phyloP scores from a whole-genome alignment of 257 asterid genomes.

The Craterostigma plantagineum region DNA sequence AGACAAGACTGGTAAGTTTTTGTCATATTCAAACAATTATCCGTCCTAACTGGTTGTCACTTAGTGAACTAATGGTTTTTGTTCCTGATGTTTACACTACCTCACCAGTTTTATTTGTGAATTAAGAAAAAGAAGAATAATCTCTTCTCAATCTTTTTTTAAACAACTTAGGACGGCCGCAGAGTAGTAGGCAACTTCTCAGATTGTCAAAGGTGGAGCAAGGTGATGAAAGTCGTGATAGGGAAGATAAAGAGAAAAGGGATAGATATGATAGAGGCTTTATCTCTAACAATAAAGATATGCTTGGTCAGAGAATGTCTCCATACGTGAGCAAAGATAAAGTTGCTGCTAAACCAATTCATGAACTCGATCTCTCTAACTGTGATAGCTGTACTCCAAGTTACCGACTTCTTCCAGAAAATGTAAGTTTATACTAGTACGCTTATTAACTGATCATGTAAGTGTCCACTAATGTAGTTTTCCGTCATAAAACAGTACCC shows the following conservation, averaged over 20 bases:
- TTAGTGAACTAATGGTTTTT: neutral
- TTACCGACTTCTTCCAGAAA: conserved; percentile 34
- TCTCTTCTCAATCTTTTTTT: neutral
- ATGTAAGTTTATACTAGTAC: conserved; percentile 12
- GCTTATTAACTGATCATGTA: conserved; percentile 5
- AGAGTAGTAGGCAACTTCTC: conserved; percentile 18
- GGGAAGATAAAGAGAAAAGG: conserved; percentile 21
- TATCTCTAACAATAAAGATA: conserved; percentile 18
- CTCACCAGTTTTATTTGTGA: too few relatives aligned
- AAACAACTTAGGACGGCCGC: conserved; percentile 21
- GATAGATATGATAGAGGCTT: conserved; percentile 26
- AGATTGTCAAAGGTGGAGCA: conserved; percentile 17
- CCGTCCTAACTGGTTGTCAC: neutral
- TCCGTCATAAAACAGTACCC: conserved; percentile 30
- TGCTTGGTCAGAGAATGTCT: conserved; percentile 24
- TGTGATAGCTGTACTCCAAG: conserved; percentile 37
- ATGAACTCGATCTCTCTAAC: conserved; percentile 67
- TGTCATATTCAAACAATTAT: neutral
- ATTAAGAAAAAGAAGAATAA: too few relatives aligned
- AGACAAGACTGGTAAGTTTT: conserved; percentile 22
- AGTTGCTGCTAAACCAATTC: conserved; percentile 40
- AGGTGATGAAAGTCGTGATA: conserved; percentile 20
- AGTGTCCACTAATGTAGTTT: conserved; percentile 11
- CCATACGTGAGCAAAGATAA: conserved; percentile 26
- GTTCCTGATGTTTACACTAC: too few relatives aligned